Percentiles rank a stretch among this genome's conserved stretches.
Conservation (phyloP, 371 early-diverging fungal species). For the Mortierella sp. region DNA sequence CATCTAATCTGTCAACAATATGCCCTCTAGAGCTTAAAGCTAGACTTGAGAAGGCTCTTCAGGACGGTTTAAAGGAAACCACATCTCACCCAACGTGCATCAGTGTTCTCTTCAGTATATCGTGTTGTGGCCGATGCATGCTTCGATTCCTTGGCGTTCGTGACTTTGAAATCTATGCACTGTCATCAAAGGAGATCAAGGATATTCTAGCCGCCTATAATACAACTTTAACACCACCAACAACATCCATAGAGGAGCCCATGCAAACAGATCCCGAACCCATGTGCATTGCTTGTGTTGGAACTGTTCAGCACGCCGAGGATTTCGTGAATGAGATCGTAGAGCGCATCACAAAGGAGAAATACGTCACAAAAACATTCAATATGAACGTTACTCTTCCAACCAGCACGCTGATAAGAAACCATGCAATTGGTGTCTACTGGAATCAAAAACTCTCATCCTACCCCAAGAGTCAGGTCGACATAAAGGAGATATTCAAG, state of each 20-base stretch:
- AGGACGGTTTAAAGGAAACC: conserved; percentile 9
- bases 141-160: conserved; percentile 41
- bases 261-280: background rate
- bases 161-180: conserved; percentile 39
- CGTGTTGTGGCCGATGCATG: conserved; percentile 51
- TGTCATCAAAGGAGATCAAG: conserved; percentile 39
- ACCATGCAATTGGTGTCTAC: conserved; percentile 62
- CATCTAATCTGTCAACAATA: background rate
- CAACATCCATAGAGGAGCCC: background rate
- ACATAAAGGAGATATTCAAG: conserved; percentile 67
- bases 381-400: conserved; percentile 67
- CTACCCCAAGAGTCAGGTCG: conserved; percentile 32
- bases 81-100: conserved; percentile 7
- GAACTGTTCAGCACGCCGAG: conserved; percentile 61
- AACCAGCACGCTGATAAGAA: conserved; percentile 63
- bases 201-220: conserved; percentile 1
- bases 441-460: conserved; percentile 27
- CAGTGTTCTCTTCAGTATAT: conserved; percentile 20
- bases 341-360: conserved; percentile 50
- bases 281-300: conserved; percentile 64
- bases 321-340: conserved; percentile 53
- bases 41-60: conserved; percentile 17
- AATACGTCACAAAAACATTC: conserved; percentile 59
- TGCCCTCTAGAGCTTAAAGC: conserved; percentile 19
- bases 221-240: background rate